Conservation (phyloP, 495 filamentous ascomycete genomes). For the Geopyxis carbonaria region DNA sequence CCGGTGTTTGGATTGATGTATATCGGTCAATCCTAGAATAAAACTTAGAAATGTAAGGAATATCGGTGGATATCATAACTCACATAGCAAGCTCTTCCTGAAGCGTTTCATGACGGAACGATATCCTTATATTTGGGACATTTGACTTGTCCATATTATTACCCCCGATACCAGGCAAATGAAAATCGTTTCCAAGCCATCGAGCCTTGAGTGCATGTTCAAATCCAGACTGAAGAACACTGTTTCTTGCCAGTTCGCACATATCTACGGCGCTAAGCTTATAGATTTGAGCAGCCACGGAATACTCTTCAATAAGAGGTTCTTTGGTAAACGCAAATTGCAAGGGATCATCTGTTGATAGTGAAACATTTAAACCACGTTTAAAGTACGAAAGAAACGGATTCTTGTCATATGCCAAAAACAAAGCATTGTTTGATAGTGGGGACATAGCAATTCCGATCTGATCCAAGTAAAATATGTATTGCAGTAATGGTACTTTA, state of each 20-base stretch:
- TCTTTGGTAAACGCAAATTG: slow-evolving; percentile 99
- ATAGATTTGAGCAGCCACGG: slow-evolving; percentile 95
- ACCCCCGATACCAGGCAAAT: slow-evolving; percentile 54
- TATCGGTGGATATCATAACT: slow-evolving; percentile 20
- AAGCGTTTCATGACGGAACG: slow-evolving; percentile 71
- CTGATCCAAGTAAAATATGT: slow-evolving; percentile 93
- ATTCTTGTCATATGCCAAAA: slow-evolving; percentile 93
- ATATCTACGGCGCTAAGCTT: slow-evolving; percentile 95
- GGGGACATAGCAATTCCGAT: slow-evolving; percentile 99
- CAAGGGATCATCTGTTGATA: slow-evolving; percentile 91
- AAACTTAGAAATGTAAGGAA: slow-evolving; percentile 5
- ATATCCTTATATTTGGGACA: slow-evolving; percentile 79
- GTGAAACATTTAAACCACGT: slow-evolving; percentile 81
- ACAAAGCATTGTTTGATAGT: slow-evolving; percentile 91
- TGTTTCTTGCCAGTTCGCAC: slow-evolving; percentile 95
- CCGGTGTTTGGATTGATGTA: slow-evolving; percentile 17
- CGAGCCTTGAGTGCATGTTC: slow-evolving; percentile 72
- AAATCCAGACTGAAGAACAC: slow-evolving; percentile 85
- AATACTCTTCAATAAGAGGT: slow-evolving; percentile 93
- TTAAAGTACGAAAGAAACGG: slow-evolving; percentile 90
- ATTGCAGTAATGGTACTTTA: slow-evolving; percentile 87
- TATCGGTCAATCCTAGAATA: slow-evolving; percentile 34
- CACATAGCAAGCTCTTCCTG: slow-evolving; percentile 68
- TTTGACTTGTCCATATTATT: slow-evolving; percentile 92
- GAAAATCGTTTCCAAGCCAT: slow-evolving; percentile 68